Evolutionary conservation across 2,329 filamentous ascomycete species (phyloP).

Genomic region (Aspergillus pseudoterreus): DNA sequence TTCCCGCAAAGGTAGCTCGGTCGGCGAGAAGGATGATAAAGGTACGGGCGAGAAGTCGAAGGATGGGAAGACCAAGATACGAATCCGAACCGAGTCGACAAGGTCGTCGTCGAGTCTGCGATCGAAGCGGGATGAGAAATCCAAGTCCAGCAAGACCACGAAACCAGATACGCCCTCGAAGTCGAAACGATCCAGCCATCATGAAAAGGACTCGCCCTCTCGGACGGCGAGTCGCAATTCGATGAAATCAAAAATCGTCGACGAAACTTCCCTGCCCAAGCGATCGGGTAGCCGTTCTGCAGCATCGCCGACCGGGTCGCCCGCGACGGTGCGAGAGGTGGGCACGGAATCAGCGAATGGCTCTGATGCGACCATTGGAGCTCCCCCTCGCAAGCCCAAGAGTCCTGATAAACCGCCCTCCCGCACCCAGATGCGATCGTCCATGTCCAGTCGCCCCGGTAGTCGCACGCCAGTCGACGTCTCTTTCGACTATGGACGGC

Average conservation of each 20-base stretch:
- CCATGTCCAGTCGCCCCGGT: slow-evolving; percentile 22
- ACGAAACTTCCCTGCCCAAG: slow-evolving; percentile 31
- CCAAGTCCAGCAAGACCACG: slow-evolving; percentile 33
- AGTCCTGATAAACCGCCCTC: slow-evolving; percentile 33
- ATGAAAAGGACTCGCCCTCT: slow-evolving; percentile 31
- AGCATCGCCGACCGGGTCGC: slow-evolving; percentile 34
- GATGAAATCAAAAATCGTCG: slow-evolving; percentile 30
- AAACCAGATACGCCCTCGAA: slow-evolving; percentile 38
- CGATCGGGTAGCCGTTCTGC: slow-evolving; percentile 27
- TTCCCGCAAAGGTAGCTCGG: slow-evolving; percentile 33
- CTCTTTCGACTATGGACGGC: slow-evolving; percentile 31
- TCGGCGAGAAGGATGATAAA: slow-evolving; percentile 29
- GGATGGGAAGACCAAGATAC: slow-evolving; percentile 33
- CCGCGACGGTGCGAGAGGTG: slow-evolving; percentile 31
- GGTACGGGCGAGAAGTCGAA: slow-evolving; percentile 32
- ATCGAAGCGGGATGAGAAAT: slow-evolving; percentile 36
- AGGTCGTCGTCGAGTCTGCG: slow-evolving; percentile 41
- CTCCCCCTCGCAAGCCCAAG: slow-evolving; percentile 25
- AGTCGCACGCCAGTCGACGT: slow-evolving; percentile 34
- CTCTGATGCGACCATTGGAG: slow-evolving; percentile 46
- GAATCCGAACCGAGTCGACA: slow-evolving; percentile 35
- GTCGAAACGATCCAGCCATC: slow-evolving; percentile 27
- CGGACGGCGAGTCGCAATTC: slow-evolving; percentile 34
- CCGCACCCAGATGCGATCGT: slow-evolving; percentile 31
- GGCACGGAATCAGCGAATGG: slow-evolving; percentile 35